Evolutionary conservation across 352 stramenopile species (phyloP).

Genomic region (Globisporangium megalacanthum): DNA sequence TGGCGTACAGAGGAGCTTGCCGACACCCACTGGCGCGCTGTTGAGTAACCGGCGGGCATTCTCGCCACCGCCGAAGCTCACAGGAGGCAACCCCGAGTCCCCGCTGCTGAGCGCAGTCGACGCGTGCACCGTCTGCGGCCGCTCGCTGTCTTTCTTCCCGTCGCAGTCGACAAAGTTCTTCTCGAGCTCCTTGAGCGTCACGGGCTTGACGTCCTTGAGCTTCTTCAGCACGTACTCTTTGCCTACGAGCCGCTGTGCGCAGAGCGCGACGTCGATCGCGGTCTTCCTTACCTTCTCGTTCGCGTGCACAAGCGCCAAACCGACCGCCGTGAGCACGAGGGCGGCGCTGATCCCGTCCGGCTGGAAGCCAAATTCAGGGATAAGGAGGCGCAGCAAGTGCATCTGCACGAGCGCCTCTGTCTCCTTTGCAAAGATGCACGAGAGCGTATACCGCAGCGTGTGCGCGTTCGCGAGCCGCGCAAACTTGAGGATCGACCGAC

Average conservation of each 20-base stretch:
- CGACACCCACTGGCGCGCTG: constrained; percentile 62
- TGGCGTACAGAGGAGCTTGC: constrained; percentile 59
- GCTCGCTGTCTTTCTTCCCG: constrained; percentile 24
- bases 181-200: constrained; percentile 79
- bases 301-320: constrained; percentile 38
- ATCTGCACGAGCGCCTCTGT: constrained; percentile 73
- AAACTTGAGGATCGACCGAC: constrained; percentile 72
- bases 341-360: constrained; percentile 54
- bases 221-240: constrained; percentile 60
- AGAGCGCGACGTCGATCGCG: constrained; percentile 74
- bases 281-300: constrained; percentile 72
- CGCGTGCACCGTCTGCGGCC: constrained; percentile 59
- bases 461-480: constrained; percentile 56
- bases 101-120: constrained; percentile 4
- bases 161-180: constrained; percentile 74
- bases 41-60: constrained; percentile 51
- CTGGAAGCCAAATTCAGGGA: constrained; percentile 78
- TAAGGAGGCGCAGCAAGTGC: constrained; percentile 68
- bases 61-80: constrained; percentile 35
- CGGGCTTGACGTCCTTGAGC: constrained; percentile 67
- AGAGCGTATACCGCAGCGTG: constrained; percentile 64
- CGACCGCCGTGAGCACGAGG: constrained; percentile 43
- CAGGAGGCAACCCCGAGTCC: constrained; percentile 24
- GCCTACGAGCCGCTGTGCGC: constrained; percentile 67
- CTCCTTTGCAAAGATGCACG: constrained; percentile 67